Evolutionary conservation across 306 rosid genomes (phyloP), one percentile per base, ranked within the genome.

Genomic region (Cercis canadensis): DNA sequence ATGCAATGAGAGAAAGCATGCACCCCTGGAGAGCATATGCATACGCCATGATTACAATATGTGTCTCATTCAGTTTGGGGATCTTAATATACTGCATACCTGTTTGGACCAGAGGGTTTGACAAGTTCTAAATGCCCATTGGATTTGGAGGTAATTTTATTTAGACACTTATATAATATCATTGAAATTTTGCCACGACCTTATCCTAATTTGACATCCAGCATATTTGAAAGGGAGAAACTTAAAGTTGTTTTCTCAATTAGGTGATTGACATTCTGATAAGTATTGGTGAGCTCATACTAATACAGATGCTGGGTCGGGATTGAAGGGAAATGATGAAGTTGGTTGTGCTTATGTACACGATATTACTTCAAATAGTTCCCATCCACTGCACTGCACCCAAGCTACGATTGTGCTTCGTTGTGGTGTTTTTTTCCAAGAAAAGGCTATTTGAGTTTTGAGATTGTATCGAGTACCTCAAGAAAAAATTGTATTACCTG

Each of bases 1-100:
- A 93, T 62, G 89, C 89, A 34, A 90, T 90, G 94, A 82, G 94
- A 71, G 86, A 81, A 72, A 90, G 96, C 62, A 82, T 2, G 12
- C 60, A 70, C 32, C 90, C 92, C 3, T 87, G 90, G 96, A 86
- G 88, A 73, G 97, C 97, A 5, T 87, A 88, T 46, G 85, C 65
- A 1, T 88, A 93, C 53, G 92, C 94, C 29, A 52, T 63, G 46
- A 71, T 82, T 13, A 88, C 98, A 5, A 75, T 93, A 34, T 72
- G 68, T 58, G 17, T 74, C 60, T 90, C 98, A 1, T 85, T 81
- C 29, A 76, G 67, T 37, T 70, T 87, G 32, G 98, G 97, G 70
- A 81, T 75, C 50, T 71, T 90, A 41, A 88, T 88, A 55, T 90
- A 82, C 69, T 85, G 89, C 43, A 19, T 87, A 7, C 96, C 97